Conservation (phyloP, 805 yeast genomes). For the Suhomyces tanzawaensis region DNA sequence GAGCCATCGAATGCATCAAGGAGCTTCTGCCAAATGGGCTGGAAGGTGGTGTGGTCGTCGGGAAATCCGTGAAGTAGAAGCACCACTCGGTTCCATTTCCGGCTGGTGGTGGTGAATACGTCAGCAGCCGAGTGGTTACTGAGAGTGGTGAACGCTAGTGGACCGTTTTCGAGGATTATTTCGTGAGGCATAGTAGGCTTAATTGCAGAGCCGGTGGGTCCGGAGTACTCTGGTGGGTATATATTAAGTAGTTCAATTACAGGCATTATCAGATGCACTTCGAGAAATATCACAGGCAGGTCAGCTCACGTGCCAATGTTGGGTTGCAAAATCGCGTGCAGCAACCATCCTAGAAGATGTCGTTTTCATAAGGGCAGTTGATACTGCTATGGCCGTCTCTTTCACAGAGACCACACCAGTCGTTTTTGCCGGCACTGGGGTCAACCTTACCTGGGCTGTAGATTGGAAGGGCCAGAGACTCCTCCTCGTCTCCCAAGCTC, state of each 20-base stretch:
- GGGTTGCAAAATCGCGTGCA: no score
- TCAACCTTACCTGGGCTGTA: slow-evolving; percentile 53
- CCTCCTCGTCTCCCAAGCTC: neutral
- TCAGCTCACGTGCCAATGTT: no score
- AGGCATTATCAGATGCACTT: no score
- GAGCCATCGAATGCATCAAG: slow-evolving; percentile 13
- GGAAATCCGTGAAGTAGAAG: slow-evolving; percentile 27
- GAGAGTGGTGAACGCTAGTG: slow-evolving; percentile 20
- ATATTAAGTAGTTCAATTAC: no score
- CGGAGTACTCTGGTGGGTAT: no score
- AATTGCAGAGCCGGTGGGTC: no score
- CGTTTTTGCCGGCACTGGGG: slow-evolving; percentile 68
- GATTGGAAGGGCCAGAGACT: slow-evolving; percentile 34
- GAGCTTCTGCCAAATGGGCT: slow-evolving; percentile 22
- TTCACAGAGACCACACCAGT: slow-evolving; percentile 95
- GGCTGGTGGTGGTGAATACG: slow-evolving; percentile 11
- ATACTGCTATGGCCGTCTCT: slow-evolving; percentile 82
- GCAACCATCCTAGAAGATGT: slow-evolving; percentile 46
- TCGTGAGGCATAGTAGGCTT: no score
- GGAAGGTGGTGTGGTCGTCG: slow-evolving; percentile 31
- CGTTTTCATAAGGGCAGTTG: slow-evolving; percentile 83
- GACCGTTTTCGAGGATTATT: slow-evolving; percentile 12
- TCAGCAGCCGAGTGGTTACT: slow-evolving; percentile 15
- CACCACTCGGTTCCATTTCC: slow-evolving; percentile 9
- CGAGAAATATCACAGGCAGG: no score